Evolutionary conservation across 805 yeast genomes (phyloP), one percentile per base, ranked within the genome.

Genomic region (Suhomyces sp.): DNA sequence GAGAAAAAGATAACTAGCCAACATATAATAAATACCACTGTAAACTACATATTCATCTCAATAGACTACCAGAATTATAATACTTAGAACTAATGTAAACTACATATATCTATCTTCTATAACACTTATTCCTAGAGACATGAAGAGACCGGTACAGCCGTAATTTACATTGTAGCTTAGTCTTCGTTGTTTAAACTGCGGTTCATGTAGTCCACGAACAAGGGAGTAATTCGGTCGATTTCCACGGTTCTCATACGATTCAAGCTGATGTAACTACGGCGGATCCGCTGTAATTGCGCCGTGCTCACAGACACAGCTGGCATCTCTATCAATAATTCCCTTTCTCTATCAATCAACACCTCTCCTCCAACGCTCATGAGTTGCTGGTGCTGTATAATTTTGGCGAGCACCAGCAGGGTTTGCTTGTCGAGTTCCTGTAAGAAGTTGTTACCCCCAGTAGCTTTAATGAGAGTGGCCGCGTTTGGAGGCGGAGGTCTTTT

Each of bases 211-310:
- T 91, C 96, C 5, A 85, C 87, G 70, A 92, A 93, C 60, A 89
- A 66, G 1, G 85, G 82, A 4, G 74, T 78, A 23, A 93, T 88
- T 61, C 96, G 72, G 26, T 81, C 84, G 22, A 76, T 63, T 49
- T 89, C 94, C 44, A 91, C 76, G 42, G 85, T 83, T 61, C 97
- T 78, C 77, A 91, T 83, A 60, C 89, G 81, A 66, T 93, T 90
- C 67, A 93, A 75, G 40, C 83, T 77, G n/a, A 92, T 82, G 68
- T 87, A 93, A 15, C 91, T 86, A 60, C 99, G 79, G 67, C 96
- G 78, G 12, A 90, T 74, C 55, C 99, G 76, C 61, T 92, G 97
- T 50, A 94, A 66, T 63, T 88, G 91, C 0, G 97, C 89, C 40
- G 85, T 74, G 12, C 89, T 81, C 7, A 88, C 83, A 1, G 79